Percentiles rank a stretch among this genome's conserved stretches.
These are phyloP conservation scores for Ophiobolus disseminans DNA, from an alignment of 2,329 filamentous ascomycete species.

Conservation along the genomic window DNA sequence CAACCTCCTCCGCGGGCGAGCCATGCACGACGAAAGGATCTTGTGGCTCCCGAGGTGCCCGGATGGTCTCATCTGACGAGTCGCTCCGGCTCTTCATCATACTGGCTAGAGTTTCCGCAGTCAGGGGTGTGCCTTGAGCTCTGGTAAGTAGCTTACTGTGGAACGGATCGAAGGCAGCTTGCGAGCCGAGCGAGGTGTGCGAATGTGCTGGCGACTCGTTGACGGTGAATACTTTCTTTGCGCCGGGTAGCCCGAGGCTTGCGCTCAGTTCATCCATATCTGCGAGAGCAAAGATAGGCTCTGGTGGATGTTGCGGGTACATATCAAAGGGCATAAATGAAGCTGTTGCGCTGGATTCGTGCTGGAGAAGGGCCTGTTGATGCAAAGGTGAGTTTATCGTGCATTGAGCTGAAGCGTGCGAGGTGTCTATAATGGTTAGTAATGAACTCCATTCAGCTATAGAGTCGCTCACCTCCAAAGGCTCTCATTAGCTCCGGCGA, in stretches of 20 bases:
- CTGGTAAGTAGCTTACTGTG: conserved; percentile 29
- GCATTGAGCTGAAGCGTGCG: neutral
- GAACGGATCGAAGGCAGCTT: conserved; percentile 8
- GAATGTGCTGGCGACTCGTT: conserved; percentile 3
- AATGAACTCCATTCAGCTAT: too few relatives aligned
- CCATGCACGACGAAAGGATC: neutral
- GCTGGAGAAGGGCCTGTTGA: too few relatives aligned
- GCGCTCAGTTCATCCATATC: conserved; percentile 25
- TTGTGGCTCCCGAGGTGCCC: neutral
- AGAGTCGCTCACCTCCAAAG: conserved; percentile 2
- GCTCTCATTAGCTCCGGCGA: conserved; percentile 3
- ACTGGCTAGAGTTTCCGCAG: conserved; percentile 25
- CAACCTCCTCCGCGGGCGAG: neutral
- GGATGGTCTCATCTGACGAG: neutral
- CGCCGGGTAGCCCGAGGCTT: conserved; percentile 19
- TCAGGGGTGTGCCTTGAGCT: conserved; percentile 30
- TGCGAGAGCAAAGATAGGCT: conserved; percentile 9
- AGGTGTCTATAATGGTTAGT: neutral
- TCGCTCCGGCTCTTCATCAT: conserved; percentile 13
- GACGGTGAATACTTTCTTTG: neutral
- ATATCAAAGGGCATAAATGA: neutral
- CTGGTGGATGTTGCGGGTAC: neutral
- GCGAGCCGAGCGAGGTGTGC: conserved; percentile 5
- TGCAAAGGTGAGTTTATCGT: neutral
- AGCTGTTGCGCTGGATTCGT: too few relatives aligned